Base-by-base conservation (phyloP, 352 stramenopile genomes). In the Plasmopara muralis region DNA sequence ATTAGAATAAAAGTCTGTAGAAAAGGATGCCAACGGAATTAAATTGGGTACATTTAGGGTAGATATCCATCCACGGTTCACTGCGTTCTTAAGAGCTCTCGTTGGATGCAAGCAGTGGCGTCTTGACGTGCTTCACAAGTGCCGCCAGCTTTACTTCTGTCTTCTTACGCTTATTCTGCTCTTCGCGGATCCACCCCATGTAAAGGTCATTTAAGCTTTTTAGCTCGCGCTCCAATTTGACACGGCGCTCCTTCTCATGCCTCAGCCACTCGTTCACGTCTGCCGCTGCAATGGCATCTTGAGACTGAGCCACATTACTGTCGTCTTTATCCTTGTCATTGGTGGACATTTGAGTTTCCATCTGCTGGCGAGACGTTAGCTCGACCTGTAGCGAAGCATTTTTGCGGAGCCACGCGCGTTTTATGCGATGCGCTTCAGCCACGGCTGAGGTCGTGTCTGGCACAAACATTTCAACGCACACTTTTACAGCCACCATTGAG, bases 171-270 rank as follows among this genome's bases (percentile, higher is more conserved):
- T 90, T 90, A 16, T 58, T 69, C 56, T 89, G 78, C 63, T 93
- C 82, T 35, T 89, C 73, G 15, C 76, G 75, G 56, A 93, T 85
- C 82, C 82, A 93, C 10, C 70, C 65, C 79, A 89, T 89, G 64
- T 90, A 93, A 54, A 90, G 55, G 6, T 87, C 74, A 49, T 88
- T 88, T 44, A 93, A 60, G 38, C 72, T 85, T 60, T 88, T 88
- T 16, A 93, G 57, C 49, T 93, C 79, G 35, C 81, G 71, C 54
- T 93, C 82, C 18, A 93, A 50, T 67, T 89, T 86, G 46, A 58
- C 14, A 4, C 77, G 79, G 15, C 76, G 77, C 20, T 88, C 76
- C 50, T 87, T 83, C 60, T 93, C 79, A 12, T 76, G 62, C 16
- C 68, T 64, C 40, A 89, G 64, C 79, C 74, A 90, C 35, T 84